These are phyloP conservation scores for Coemansia aciculifera DNA, from an alignment of 192 early-diverging fungal genomes.

Conservation along the genomic window DNA sequence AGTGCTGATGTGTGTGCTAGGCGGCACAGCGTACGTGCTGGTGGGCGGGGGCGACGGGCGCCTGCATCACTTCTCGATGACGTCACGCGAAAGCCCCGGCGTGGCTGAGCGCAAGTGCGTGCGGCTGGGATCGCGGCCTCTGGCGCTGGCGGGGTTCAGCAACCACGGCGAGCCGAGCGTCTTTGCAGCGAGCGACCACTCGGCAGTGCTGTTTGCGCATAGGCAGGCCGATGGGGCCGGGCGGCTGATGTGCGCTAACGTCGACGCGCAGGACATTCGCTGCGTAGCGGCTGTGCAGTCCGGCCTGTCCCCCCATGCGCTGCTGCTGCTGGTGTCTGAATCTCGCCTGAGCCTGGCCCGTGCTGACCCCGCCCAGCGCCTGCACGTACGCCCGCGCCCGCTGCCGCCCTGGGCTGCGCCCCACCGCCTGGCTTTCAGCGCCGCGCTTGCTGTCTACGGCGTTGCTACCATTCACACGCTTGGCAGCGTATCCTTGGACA, in stretches of 20 bases:
- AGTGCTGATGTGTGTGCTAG: constrained; percentile 64
- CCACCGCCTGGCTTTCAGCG: constrained; percentile 68
- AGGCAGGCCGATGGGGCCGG: constrained; percentile 25
- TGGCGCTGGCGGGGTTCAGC: constrained; percentile 60
- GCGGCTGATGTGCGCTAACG: constrained; percentile 79
- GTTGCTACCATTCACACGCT: constrained; percentile 59
- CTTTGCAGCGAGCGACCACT: constrained; percentile 81
- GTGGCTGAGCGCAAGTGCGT: constrained; percentile 61
- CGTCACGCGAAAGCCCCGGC: background rate
- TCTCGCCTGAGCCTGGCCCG: constrained; percentile 66
- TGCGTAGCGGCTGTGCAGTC: constrained; percentile 67
- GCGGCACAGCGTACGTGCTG: constrained; percentile 67
- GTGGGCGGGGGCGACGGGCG: constrained; percentile 85
- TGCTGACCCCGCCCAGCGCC: constrained; percentile 79
- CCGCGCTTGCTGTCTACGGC: constrained; percentile 59
- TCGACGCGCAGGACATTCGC: constrained; percentile 72
- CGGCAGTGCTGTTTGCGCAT: constrained; percentile 68
- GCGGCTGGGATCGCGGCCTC: constrained; percentile 76
- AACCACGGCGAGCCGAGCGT: constrained; percentile 55
- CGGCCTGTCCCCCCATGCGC: constrained; percentile 48
- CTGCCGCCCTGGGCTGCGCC: constrained; percentile 64
- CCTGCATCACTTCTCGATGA: background rate
- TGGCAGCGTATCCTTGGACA: constrained; percentile 17
- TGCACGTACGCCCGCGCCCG: constrained; percentile 73
- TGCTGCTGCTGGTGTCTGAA: constrained; percentile 69